These are phyloP conservation scores for Alternaria arborescens DNA, from an alignment of 2,329 filamentous ascomycete genomes.

Conservation along the genomic window DNA sequence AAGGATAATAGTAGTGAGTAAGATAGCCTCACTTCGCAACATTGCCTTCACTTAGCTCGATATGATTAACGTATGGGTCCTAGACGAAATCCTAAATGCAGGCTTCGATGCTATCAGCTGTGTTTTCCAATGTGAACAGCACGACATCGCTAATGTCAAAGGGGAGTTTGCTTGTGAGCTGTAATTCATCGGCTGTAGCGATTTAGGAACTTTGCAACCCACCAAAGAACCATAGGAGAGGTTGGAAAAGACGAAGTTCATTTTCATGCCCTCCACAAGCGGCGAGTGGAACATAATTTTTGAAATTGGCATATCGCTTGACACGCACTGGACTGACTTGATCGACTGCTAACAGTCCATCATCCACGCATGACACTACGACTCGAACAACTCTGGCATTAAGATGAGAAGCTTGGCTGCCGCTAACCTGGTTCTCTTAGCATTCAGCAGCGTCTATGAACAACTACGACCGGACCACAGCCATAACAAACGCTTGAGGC, in stretches of 20 bases:
- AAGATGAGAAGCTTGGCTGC: neutral
- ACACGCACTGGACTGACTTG: constrained; percentile 1
- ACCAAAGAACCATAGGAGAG: neutral
- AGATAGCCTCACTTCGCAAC: neutral
- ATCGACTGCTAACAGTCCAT: constrained; percentile 5
- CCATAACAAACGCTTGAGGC: neutral
- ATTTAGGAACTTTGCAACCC: neutral
- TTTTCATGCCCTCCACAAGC: neutral
- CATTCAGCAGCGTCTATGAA: neutral
- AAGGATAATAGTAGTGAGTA: neutral
- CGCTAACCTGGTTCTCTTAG: neutral
- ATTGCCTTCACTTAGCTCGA: neutral
- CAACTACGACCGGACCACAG: neutral
- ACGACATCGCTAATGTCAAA: neutral
- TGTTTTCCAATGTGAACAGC: neutral
- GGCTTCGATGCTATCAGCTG: neutral
- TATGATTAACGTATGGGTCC: neutral
- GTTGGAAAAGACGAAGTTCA: neutral
- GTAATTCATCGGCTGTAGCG: neutral
- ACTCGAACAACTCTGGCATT: neutral
- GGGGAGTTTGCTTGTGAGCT: neutral
- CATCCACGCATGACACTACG: neutral
- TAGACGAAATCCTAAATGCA: neutral
- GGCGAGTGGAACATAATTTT: neutral
- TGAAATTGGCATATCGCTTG: neutral